Base-by-base conservation (phyloP, 352 stramenopile species). In the Phytophthora idaei region DNA sequence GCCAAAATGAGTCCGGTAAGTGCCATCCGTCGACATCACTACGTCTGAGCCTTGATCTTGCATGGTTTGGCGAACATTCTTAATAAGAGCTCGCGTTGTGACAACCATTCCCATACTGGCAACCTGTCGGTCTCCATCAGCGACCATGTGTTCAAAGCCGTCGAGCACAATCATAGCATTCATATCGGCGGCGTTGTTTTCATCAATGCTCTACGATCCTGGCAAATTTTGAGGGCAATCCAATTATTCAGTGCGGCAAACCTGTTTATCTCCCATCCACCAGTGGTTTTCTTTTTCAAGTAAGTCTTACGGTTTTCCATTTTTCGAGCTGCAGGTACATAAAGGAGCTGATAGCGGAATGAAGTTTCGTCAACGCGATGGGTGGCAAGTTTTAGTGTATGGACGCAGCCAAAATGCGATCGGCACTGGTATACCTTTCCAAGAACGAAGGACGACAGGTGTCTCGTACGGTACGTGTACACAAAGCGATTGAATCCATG, bases 351-450 rank as follows among this genome's bases (percentile, higher is more conserved):
- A 12, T 55, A 63, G 21, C 32, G 45, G 32, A 63, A 63, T 9
- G 17, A 31, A 2, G 17, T 49, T 21, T 25, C 25, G 17, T 63
- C 32, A 5, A 6, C 34, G 1, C 32, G 44, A 21, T 55, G 25
- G 0, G 15, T 63, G 11, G 44, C 8, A 14, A 63, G 21, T 31
- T 63, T 63, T 4, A 63, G 12, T 11, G 2, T 46, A 39, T 48
- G 32, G 9, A 3, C 4, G 5, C 11, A 55, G 0, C 56, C 21
- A 21, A 55, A 5, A 31, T 63, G 56, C 7, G 45, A 63, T 31
- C 56, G 44, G 21, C 56, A 63, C 14, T 55, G 56, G 32, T 41
- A 55, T 5, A 55, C 56, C 14, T 63, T 55, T 11, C 44, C 32
- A 11, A 63, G 27, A 1, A 61, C 42, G 10, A 54, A 53, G 34